phyloP scores from a whole-genome alignment of 768 basidiomycete species.

The Mycena chlorophos region DNA sequence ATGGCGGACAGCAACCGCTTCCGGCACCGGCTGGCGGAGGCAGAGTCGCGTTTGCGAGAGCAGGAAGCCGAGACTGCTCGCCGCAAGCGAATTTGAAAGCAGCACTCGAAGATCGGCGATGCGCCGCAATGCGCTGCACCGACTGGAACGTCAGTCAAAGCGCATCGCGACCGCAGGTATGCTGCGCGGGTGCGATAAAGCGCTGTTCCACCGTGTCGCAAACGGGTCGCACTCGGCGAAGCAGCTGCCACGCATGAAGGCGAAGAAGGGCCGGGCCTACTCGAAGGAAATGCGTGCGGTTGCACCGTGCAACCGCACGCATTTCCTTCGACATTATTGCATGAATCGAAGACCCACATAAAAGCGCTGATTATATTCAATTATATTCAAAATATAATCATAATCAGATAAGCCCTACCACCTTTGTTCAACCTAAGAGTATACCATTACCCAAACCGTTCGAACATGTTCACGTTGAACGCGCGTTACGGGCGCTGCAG shows the following conservation, averaged over 20 bases:
- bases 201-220: background rate
- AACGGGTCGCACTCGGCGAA: conserved; percentile 4
- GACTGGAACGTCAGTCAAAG: background rate
- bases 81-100: background rate
- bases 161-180: background rate
- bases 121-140: background rate
- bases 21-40: background rate
- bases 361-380: too few relatives aligned
- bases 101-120: background rate
- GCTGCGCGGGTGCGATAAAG: background rate
- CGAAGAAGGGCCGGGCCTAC: conserved; percentile 13
- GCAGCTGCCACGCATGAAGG: conserved; percentile 5
- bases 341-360: too few relatives aligned
- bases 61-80: background rate
- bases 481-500: too few relatives aligned
- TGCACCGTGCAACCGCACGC: too few relatives aligned
- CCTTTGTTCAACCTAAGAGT: too few relatives aligned
- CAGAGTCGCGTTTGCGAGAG: background rate
- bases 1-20: too few relatives aligned
- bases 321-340: conserved; percentile 6
- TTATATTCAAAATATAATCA: too few relatives aligned
- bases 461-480: too few relatives aligned
- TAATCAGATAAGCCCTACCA: too few relatives aligned
- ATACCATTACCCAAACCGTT: too few relatives aligned
- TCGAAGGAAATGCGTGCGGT: conserved; percentile 7